phyloP scores from a whole-genome alignment of 805 yeast genomes.

The Schwanniomyces sp. region DNA sequence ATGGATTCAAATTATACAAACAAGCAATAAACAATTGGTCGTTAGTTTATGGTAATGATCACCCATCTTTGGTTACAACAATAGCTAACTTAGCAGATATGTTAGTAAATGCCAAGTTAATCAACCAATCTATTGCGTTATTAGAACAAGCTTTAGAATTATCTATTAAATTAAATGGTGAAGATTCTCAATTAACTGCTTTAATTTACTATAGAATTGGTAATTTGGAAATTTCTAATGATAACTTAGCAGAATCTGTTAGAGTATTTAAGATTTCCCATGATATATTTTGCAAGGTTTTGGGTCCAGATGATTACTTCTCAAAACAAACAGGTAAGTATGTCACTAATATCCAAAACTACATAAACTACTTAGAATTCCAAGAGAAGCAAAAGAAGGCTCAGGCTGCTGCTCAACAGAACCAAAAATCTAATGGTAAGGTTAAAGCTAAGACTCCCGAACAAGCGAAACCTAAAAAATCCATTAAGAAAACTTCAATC shows the following conservation, averaged over 20 bases:
- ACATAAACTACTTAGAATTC: constrained; percentile 44
- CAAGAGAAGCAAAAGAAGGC: constrained; percentile 33
- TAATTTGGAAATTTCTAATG: constrained; percentile 47
- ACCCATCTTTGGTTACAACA: constrained; percentile 70
- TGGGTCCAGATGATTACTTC: constrained; percentile 67
- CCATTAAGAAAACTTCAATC: constrained; percentile 14
- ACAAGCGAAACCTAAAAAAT: constrained; percentile 11
- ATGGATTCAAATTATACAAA: constrained; percentile 61
- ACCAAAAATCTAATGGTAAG: constrained; percentile 10
- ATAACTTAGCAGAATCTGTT: constrained; percentile 56
- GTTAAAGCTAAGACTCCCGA: constrained; percentile 18
- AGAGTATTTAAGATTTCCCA: constrained; percentile 57
- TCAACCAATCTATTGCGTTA: constrained; percentile 49
- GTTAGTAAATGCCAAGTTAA: constrained; percentile 49
- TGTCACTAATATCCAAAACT: constrained; percentile 56
- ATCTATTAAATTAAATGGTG: constrained; percentile 54
- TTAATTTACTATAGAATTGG: constrained; percentile 61
- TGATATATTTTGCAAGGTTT: constrained; percentile 51
- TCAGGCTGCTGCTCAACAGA: constrained; percentile 13
- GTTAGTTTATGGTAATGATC: constrained; percentile 57
- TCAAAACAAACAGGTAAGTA: constrained; percentile 70
- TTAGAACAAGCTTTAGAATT: constrained; percentile 53
- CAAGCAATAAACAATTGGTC: constrained; percentile 62
- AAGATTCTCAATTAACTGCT: constrained; percentile 59
- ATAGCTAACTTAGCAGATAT: constrained; percentile 60